Evolutionary conservation across 495 filamentous ascomycete species (phyloP), one percentile per base, ranked within the genome.

Genomic region (Talaromyces stipitatus): DNA sequence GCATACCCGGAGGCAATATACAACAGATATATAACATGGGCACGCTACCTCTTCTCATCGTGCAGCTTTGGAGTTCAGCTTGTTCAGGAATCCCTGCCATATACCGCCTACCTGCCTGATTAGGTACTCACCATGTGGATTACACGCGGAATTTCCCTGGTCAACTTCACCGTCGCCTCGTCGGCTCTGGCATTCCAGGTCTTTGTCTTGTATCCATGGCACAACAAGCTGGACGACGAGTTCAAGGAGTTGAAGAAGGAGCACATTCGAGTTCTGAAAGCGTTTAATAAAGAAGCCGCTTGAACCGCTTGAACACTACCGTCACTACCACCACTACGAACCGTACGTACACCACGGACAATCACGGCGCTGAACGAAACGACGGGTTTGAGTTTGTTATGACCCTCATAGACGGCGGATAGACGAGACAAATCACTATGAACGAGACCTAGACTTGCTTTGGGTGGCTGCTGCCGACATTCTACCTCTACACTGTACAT

Each of bases 181-280:
- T 80, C 81, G n/a, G 83, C 83, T 0, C 71, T 86, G 8, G 68
- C 68, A 32, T 86, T 86, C 64, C 83, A 86, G 68, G 82, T 85
- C 50, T 79, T 76, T 61, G 82, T 86, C 30, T 66, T 86, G 14
- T 86, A 86, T 62, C 83, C 83, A 26, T 86, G 83, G 83, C 83
- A 86, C 64, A 72, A 83, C 33, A 66, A 78, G 59, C 70, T 86
- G n/a, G 82, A 85, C 58, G 70, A 83, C 1, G 78, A 78, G 53
- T 85, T 86, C 64, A 70, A 81, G 54, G 64, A 68, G 29, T 61
- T 86, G 47, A 84, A 82, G 57, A 69, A 64, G 28, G 82, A 86
- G 60, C 78, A 82, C 63, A 64, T 69, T 3, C 66, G 62, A 1
- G 47, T 75, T 16, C 54, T 75, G 20, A 50, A 70, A 9, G 4